Percentiles rank a stretch among this genome's conserved stretches.
These are phyloP conservation scores for Dimargaris cristalligena DNA, from an alignment of 192 early-diverging fungal species.

Conservation along the genomic window DNA sequence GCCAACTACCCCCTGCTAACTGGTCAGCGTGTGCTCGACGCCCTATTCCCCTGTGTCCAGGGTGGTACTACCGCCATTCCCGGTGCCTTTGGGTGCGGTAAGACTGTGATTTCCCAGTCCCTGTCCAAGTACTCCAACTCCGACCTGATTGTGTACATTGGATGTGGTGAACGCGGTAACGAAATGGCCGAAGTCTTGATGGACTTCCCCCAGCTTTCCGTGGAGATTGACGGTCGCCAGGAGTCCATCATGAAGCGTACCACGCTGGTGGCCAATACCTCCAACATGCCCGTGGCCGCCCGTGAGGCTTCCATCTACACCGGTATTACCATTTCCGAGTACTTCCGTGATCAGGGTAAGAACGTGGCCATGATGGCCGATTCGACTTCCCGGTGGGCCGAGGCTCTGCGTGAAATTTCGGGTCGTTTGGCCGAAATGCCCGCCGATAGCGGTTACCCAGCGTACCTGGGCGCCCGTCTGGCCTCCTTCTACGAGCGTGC, in stretches of 20 bases:
- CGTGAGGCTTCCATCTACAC: constrained; percentile 99
- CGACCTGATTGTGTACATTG: constrained; percentile 98
- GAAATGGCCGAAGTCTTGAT: constrained; percentile 99
- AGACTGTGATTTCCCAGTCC: constrained; percentile 99
- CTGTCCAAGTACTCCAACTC: constrained; percentile 99
- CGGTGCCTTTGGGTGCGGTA: constrained; percentile 98
- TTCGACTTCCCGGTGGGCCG: constrained; percentile 99
- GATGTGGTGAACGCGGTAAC: constrained; percentile 93
- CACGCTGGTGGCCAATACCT: constrained; percentile 97
- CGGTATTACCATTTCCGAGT: constrained; percentile 97
- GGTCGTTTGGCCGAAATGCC: constrained; percentile 99
- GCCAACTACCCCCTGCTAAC: constrained; percentile 92
- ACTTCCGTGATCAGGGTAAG: constrained; percentile 99
- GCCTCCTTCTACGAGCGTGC: constrained; percentile 99
- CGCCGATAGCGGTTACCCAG: constrained; percentile 94
- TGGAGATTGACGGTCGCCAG: constrained; percentile 83
- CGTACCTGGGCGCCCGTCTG: constrained; percentile 95
- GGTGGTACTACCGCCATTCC: constrained; percentile 99
- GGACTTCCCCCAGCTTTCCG: constrained; percentile 94
- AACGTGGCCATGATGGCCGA: constrained; percentile 99
- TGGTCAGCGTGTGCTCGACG: constrained; percentile 96
- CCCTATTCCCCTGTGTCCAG: constrained; percentile 97
- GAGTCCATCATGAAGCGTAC: constrained; percentile 99
- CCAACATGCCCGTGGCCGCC: constrained; percentile 99
- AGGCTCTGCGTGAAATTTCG: constrained; percentile 99